phyloP scores from a whole-genome alignment of 345 rosid species.

The Salix arbutifolia region DNA sequence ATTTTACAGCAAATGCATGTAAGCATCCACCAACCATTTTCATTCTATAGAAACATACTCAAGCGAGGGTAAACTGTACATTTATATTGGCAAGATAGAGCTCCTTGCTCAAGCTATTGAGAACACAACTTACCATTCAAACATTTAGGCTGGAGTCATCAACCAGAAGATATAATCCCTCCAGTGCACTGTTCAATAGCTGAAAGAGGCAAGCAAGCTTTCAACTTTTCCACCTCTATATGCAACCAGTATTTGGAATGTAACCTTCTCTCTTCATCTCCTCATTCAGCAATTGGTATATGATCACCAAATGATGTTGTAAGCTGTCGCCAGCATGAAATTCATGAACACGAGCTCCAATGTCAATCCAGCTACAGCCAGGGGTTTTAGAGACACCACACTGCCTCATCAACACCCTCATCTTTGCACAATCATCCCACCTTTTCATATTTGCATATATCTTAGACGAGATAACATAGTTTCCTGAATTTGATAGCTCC shows the following conservation, averaged over 20 bases:
- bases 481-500: slow-evolving; percentile 13
- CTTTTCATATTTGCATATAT: slow-evolving; percentile 61
- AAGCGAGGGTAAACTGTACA: no score
- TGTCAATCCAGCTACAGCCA: slow-evolving; percentile 90
- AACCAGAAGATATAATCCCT: slow-evolving; percentile 11
- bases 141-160: no score
- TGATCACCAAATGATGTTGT: slow-evolving; percentile 23
- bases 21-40: background rate
- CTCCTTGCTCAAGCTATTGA: no score
- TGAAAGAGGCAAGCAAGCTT: slow-evolving; percentile 4
- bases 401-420: slow-evolving; percentile 34
- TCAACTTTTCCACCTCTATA: slow-evolving; percentile 7
- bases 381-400: slow-evolving; percentile 68
- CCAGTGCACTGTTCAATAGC: background rate
- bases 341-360: slow-evolving; percentile 46
- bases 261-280: no score
- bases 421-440: slow-evolving; percentile 75
- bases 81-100: no score
- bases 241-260: no score
- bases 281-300: slow-evolving; percentile 25
- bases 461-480: slow-evolving; percentile 57
- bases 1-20: no score
- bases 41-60: no score
- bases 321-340: slow-evolving; percentile 61
- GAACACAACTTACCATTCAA: no score